Conservation (phyloP, 1,284 basidiomycete genomes). For the Mycena sp. region DNA sequence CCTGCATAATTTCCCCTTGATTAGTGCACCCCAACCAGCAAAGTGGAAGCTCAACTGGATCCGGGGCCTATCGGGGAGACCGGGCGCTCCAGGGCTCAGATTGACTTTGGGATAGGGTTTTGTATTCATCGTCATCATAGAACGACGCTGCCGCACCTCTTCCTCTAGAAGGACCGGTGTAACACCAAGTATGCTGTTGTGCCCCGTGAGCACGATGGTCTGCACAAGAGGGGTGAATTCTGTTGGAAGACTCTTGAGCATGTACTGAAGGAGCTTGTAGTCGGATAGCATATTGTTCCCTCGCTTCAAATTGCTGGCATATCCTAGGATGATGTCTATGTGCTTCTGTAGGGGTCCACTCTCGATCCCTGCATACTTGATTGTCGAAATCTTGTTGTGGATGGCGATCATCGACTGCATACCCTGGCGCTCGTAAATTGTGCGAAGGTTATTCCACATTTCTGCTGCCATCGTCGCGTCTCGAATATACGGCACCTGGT, state of each 20-base stretch:
- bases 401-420: not conserved
- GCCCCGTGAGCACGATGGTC: not conserved
- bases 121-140: no score
- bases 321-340: not conserved
- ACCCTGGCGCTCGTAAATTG: not conserved
- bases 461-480: no score
- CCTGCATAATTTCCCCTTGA: no score
- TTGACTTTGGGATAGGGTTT: no score
- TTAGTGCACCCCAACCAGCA: no score
- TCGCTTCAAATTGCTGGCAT: not conserved
- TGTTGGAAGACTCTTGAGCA: not conserved
- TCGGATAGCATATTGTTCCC: not conserved
- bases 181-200: not conserved
- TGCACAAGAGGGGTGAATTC: not conserved
- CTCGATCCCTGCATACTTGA: no score
- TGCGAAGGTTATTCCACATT: no score
- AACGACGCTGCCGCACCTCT: not conserved
- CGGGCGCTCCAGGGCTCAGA: no score
- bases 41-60: no score
- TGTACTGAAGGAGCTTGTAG: constrained; percentile 1
- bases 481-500: no score
- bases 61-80: no score
- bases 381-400: not conserved
- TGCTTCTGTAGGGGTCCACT: not conserved
- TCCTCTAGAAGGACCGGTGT: not conserved